phyloP scores from a whole-genome alignment of 179 eudicot species.

The Beta macrorhiza region DNA sequence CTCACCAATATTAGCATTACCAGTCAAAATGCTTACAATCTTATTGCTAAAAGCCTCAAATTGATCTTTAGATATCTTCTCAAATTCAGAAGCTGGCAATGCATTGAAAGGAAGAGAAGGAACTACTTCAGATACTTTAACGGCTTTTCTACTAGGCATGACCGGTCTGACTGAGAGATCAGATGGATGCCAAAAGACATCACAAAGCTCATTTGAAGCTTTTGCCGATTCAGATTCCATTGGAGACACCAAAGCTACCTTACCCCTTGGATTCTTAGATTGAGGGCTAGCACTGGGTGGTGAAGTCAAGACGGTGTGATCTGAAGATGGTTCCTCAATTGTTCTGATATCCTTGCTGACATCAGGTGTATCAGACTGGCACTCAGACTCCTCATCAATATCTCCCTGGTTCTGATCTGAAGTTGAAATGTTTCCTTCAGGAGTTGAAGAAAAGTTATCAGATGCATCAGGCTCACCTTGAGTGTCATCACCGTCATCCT shows the following conservation, averaged over 20 bases:
- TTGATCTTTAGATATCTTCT: constrained; percentile 73
- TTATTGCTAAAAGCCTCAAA: constrained; percentile 52
- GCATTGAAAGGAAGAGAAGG: constrained; percentile 73
- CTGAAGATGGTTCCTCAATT: constrained; percentile 56
- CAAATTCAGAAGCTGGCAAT: constrained; percentile 60
- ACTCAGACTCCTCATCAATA: constrained; percentile 36
- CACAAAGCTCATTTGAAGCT: constrained; percentile 57
- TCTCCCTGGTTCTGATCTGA: constrained; percentile 37
- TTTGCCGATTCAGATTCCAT: constrained; percentile 56
- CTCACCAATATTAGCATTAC: constrained; percentile 57
- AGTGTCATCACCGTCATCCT: constrained; percentile 73
- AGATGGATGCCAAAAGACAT: constrained; percentile 94
- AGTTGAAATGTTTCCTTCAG: constrained; percentile 44
- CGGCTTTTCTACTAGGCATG: constrained; percentile 88
- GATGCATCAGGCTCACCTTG: constrained; percentile 73
- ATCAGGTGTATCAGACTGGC: constrained; percentile 41
- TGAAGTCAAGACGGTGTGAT: constrained; percentile 43
- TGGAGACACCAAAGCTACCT: constrained; percentile 49
- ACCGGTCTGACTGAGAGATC: constrained; percentile 98
- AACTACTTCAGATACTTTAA: constrained; percentile 48
- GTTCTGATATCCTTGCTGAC: constrained; percentile 38
- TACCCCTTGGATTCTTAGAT: constrained; percentile 49
- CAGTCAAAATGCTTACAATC: constrained; percentile 50
- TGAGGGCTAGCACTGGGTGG: constrained; percentile 74
- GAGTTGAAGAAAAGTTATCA: constrained; percentile 39